Evolutionary conservation across 2,329 filamentous ascomycete species (phyloP).

Genomic region (Colletotrichum sp.): DNA sequence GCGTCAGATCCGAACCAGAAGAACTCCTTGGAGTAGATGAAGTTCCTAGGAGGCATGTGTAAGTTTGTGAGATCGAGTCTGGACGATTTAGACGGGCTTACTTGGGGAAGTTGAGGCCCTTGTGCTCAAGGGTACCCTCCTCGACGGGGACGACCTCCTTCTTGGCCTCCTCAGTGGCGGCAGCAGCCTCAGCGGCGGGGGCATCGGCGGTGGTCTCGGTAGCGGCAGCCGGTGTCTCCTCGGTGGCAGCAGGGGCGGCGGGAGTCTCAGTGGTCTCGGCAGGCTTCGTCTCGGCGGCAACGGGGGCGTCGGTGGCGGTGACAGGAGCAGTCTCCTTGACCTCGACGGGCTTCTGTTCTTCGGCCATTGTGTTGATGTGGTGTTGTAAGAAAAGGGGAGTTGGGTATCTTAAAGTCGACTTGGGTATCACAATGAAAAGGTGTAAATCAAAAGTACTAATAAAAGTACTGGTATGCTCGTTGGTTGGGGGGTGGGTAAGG

Average conservation of each 20-base stretch:
- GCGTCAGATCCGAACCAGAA: constrained; percentile 85
- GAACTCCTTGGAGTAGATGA: constrained; percentile 90
- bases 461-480: constrained; percentile 28
- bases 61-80: constrained; percentile 20
- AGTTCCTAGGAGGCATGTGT: constrained; percentile 63
- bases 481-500: constrained; percentile 31
- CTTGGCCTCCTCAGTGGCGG: constrained; percentile 46
- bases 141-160: constrained; percentile 72
- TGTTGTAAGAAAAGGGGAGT: constrained; percentile 34
- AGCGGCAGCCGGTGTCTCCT: constrained; percentile 38
- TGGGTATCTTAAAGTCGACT: constrained; percentile 41
- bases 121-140: constrained; percentile 88
- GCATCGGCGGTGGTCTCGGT: constrained; percentile 46
- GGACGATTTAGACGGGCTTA: constrained; percentile 53
- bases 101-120: constrained; percentile 87
- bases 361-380: constrained; percentile 67
- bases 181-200: constrained; percentile 35
- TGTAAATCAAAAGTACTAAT: constrained; percentile 40
- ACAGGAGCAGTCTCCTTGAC: constrained; percentile 56
- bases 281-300: constrained; percentile 37
- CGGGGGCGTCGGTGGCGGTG: constrained; percentile 42
- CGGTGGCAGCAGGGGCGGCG: constrained; percentile 41
- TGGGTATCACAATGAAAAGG: constrained; percentile 58
- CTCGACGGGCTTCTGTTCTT: constrained; percentile 73
- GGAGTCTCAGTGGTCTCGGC: constrained; percentile 30